Evolutionary conservation across 345 rosid species (phyloP).

Genomic region (Gossypium bickii): DNA sequence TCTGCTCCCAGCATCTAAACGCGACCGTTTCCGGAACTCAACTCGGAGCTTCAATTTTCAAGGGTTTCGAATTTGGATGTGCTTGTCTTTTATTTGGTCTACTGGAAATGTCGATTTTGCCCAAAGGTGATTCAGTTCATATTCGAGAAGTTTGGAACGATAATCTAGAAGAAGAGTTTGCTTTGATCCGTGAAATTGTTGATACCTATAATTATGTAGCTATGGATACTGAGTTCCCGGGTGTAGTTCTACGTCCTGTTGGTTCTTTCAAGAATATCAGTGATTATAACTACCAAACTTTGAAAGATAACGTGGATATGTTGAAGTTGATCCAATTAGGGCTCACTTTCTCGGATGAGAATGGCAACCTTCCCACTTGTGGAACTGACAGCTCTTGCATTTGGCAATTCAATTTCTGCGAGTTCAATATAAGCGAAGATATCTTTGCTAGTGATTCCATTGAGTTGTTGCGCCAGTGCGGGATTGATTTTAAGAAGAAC

Average conservation of each 20-base stretch:
- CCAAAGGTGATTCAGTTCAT: constrained; percentile 57
- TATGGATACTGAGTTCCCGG: constrained; percentile 95
- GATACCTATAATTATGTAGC: constrained; percentile 57
- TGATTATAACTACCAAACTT: constrained; percentile 68
- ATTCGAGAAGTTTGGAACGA: constrained; percentile 91
- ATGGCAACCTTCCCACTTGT: constrained; percentile 77
- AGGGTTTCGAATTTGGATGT: constrained; percentile 13
- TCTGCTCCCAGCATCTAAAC: not conserved
- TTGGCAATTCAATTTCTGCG: constrained; percentile 94
- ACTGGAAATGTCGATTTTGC: constrained; percentile 46
- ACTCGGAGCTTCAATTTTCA: not conserved
- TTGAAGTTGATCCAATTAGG: constrained; percentile 81
- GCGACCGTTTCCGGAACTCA: not conserved
- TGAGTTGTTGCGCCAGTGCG: constrained; percentile 69
- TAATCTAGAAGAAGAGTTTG: constrained; percentile 69
- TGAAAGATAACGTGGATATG: constrained; percentile 83
- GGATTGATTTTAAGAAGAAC: constrained; percentile 80
- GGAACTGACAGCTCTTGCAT: constrained; percentile 66
- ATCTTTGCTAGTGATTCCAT: constrained; percentile 77
- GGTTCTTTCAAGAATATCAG: constrained; percentile 74
- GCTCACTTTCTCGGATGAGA: constrained; percentile 66
- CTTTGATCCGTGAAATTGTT: constrained; percentile 72
- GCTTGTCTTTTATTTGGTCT: constrained; percentile 26
- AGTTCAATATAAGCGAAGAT: constrained; percentile 65
- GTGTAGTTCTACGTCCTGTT: constrained; percentile 75